Evolutionary conservation across 495 filamentous ascomycete species (phyloP), one percentile per base, ranked within the genome.

Genomic region (Lophiotrema nucula): DNA sequence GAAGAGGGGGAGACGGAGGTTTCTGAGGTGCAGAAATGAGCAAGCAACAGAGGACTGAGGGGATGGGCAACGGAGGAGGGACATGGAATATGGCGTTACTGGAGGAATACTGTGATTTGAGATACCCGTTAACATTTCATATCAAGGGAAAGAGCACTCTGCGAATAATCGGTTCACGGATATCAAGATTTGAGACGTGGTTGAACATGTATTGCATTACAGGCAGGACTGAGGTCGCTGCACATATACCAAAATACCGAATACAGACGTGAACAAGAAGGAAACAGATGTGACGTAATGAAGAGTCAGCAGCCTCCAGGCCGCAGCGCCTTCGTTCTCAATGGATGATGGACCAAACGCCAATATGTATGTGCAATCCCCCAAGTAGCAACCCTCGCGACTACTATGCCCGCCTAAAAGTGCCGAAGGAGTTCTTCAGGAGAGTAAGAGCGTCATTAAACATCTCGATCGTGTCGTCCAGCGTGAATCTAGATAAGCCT

Each of bases 401-500:
- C 47, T 35, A 50, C 37, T 23, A 41, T 55, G 43, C 16, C 18
- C 38, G 33, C 31, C 15, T 35, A 50, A 60, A 60, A 47, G 56
- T 43, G 38, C 46, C 53, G 28, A 56, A 51, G 4, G 50, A 44
- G 44, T 58, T 56, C 61, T 8, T 35, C 8, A 35, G 8, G 31
- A 8, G 31, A 35, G 44, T 64, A 43, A 64, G 58, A 53, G 53
- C 47, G 47, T 58, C 45, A 51, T 64, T 54, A 58, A 64, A 51
- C 61, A 56, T 65, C 43, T 56, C 57, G 57, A 65, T 65, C 56
- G 62, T 60, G 42, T 50, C 52, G 51, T 57, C 57, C 47, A 61
- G 56, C 62, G 54, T 58, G 60, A 55, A 50, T 60, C 62, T 48
- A 58, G 55, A 55, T 50, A 56, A 25, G 45, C 51, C 47, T 31